Evolutionary conservation across 208 protist genomes (phyloP).

Genomic region (Acanthamoeba lenticulata): DNA sequence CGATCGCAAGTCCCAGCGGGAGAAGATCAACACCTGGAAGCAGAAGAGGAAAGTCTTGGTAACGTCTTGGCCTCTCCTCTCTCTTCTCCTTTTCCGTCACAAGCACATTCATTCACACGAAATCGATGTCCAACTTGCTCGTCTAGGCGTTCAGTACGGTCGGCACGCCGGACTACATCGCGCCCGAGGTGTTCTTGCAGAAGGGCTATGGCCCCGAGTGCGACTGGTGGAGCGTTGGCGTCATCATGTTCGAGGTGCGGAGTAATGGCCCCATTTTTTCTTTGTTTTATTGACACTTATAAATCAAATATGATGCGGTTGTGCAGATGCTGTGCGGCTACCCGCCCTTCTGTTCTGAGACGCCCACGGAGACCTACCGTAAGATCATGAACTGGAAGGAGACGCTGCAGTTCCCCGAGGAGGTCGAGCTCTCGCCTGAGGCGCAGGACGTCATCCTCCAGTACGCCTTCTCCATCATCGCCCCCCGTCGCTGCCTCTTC

Average conservation of each 20-base stretch:
- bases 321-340: conserved; percentile 55
- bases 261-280: background rate
- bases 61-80: background rate
- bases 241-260: conserved; percentile 19
- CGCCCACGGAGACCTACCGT: conserved; percentile 52
- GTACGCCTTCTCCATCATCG: background rate
- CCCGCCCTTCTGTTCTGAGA: conserved; percentile 61
- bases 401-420: conserved; percentile 49
- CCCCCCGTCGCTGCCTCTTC: background rate
- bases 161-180: conserved; percentile 96
- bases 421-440: conserved; percentile 43
- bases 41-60: conserved; percentile 33
- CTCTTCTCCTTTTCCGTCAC: background rate
- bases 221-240: conserved; percentile 96
- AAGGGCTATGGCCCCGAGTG: conserved; percentile 94
- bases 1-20: background rate
- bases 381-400: conserved; percentile 70
- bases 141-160: conserved; percentile 60
- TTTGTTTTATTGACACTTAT: background rate
- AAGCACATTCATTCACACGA: background rate
- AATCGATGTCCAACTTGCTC: background rate
- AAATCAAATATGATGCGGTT: background rate
- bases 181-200: conserved; percentile 94
- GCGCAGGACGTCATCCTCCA: conserved; percentile 39
- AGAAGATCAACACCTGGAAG: conserved; percentile 63